These are phyloP conservation scores for Boletus sp. DNA, from an alignment of 1,284 basidiomycete genomes.

Conservation along the genomic window DNA sequence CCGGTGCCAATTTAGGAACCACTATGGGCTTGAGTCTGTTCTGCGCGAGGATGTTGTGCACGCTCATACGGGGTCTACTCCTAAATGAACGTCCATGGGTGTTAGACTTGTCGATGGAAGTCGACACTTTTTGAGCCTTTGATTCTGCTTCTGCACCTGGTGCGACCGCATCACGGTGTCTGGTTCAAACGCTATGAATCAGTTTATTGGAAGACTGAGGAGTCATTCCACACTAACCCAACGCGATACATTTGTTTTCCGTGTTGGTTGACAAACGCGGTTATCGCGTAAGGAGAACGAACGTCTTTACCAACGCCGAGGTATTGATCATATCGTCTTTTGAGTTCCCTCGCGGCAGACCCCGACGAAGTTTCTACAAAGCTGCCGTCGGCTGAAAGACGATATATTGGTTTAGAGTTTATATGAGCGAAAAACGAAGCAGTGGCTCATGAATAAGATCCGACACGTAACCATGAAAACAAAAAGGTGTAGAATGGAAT, in stretches of 20 bases:
- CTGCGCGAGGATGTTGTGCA: slow-evolving; percentile 61
- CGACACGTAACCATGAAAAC: slow-evolving; percentile 10
- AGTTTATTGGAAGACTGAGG: slow-evolving; percentile 3
- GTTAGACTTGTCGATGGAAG: slow-evolving; percentile 30
- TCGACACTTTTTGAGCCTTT: slow-evolving; percentile 39
- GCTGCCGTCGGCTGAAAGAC: slow-evolving; percentile 61
- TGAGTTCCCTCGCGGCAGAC: slow-evolving; percentile 70
- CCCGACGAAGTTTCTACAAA: slow-evolving; percentile 81
- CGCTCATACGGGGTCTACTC: slow-evolving; percentile 64
- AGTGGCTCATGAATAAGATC: slow-evolving; percentile 4
- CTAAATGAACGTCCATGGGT: slow-evolving; percentile 27
- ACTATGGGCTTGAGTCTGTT: slow-evolving; percentile 50
- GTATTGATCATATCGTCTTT: slow-evolving; percentile 69
- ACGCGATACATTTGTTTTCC: slow-evolving; percentile 75
- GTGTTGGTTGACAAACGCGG: slow-evolving; percentile 76
- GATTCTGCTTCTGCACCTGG: slow-evolving; percentile 47
- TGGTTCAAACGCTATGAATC: slow-evolving; percentile 32
- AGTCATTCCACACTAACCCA: slow-evolving; percentile 53
- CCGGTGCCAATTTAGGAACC: slow-evolving; percentile 19
- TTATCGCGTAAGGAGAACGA: slow-evolving; percentile 78
- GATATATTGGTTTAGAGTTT: slow-evolving; percentile 3
- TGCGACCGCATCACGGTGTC: slow-evolving; percentile 58
- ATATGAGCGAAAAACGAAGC: slow-evolving; percentile 3
- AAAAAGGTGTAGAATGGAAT: slow-evolving; percentile 17
- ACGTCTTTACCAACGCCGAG: slow-evolving; percentile 66